phyloP scores from a whole-genome alignment of 371 early-diverging fungal genomes.

The Rhizomucor pusillus region DNA sequence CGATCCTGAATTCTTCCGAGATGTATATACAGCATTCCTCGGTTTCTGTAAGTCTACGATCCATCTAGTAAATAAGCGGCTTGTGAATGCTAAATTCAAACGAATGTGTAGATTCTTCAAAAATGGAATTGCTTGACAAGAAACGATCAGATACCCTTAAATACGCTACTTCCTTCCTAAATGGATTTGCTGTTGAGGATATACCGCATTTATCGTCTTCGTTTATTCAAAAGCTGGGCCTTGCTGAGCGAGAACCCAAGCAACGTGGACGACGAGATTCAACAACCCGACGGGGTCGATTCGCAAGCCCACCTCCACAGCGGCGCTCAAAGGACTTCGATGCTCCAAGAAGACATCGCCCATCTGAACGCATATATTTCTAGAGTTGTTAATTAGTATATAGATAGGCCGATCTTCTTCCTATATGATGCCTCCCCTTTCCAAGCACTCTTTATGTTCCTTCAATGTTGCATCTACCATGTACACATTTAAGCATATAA shows the following conservation, averaged over 20 bases:
- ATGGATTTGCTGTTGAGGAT: constrained; percentile 44
- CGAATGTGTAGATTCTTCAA: constrained; percentile 30
- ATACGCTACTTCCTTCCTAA: constrained; percentile 38
- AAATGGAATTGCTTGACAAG: constrained; percentile 37
- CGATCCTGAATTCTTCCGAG: constrained; percentile 49
- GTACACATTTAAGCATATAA: no score
- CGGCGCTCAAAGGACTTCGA: no score
- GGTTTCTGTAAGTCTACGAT: constrained; percentile 59
- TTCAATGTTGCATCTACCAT: no score
- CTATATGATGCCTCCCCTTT: no score
- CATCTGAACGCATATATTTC: no score
- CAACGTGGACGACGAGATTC: neutral
- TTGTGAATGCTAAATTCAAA: constrained; percentile 6
- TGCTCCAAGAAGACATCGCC: no score
- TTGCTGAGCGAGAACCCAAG: constrained; percentile 12
- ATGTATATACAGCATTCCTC: constrained; percentile 63
- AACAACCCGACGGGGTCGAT: no score
- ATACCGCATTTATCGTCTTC: constrained; percentile 44
- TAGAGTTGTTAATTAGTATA: no score
- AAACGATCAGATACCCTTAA: constrained; percentile 39
- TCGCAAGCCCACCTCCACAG: no score
- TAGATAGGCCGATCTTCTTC: no score
- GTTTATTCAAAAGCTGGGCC: constrained; percentile 51
- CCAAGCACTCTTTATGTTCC: no score
- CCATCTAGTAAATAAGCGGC: no score